Conservation (phyloP, 768 basidiomycete genomes). For the Sarcodon aspratus region DNA sequence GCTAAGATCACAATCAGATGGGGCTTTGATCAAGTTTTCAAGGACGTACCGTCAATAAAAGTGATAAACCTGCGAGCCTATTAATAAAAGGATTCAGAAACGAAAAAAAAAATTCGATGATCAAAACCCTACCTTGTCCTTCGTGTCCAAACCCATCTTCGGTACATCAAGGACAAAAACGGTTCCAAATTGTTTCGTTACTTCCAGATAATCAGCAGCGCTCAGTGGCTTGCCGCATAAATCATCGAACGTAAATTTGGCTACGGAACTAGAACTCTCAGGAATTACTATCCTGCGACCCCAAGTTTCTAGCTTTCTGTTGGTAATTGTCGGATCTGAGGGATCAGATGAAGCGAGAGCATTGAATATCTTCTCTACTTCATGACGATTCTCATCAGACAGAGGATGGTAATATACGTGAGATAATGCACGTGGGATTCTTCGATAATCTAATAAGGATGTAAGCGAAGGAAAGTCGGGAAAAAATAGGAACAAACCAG, state of each 20-base stretch:
- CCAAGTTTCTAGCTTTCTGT: constrained; percentile 76
- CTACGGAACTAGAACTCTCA: constrained; percentile 68
- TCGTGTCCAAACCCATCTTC: constrained; percentile 76
- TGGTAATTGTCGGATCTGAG: constrained; percentile 41
- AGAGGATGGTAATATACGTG: constrained; percentile 89
- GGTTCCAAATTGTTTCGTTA: constrained; percentile 80
- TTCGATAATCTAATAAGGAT: constrained; percentile 54
- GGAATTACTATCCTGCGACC: constrained; percentile 76
- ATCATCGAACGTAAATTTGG: constrained; percentile 77
- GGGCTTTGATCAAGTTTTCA: background rate
- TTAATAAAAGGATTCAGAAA: background rate
- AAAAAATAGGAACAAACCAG: constrained; percentile 39
- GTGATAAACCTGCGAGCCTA: constrained; percentile 94
- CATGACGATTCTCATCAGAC: constrained; percentile 45
- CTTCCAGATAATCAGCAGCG: constrained; percentile 92
- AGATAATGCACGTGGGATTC: constrained; percentile 85
- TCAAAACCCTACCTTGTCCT: constrained; percentile 57
- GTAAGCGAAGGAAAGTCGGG: background rate
- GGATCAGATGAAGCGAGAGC: constrained; percentile 45
- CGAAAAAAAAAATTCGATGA: background rate
- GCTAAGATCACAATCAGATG: constrained; percentile 27
- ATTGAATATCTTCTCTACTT: constrained; percentile 78
- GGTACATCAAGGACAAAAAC: constrained; percentile 83
- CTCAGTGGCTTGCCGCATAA: constrained; percentile 84
- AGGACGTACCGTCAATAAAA: constrained; percentile 76